Evolutionary conservation across 2,329 filamentous ascomycete species (phyloP), one percentile per base, ranked within the genome.

Genomic region (Venturia effusa): DNA sequence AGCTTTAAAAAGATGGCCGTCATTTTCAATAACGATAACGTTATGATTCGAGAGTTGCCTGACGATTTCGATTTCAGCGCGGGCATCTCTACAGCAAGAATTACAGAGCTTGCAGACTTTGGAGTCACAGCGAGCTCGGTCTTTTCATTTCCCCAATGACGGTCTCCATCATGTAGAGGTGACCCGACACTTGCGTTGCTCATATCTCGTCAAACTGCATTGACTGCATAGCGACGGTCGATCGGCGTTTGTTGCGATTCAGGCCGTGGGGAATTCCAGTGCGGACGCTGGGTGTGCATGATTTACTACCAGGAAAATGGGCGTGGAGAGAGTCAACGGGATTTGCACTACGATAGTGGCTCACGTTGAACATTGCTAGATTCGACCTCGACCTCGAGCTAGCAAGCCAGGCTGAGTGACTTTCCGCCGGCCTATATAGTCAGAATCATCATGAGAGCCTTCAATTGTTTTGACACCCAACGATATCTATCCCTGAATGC

Each of bases 1-100:
- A 74, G 73, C 43, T 81, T 78, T 66, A 81, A 89, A 71, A 90
- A 86, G 75, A 80, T 85, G 64, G 88, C 85, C 60, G 80, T 86
- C 51, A 77, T 89, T 63, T 84, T 89, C 70, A 78, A 82, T 68
- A 76, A 79, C 61, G 74, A 75, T 61, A 80, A 77, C 61, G 80
- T 86, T 62, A 79, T 81, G 67, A 83, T 89, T 72, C 83, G 84
- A 75, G 40, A 40, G 27, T 55, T 66, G 61, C 72, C 76, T 59
- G 70, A 75, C 66, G 67, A 66, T 64, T 74, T 73, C 59, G 71
- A 76, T 19, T 77, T 80, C 66, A 69, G 70, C 45, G 66, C 66
- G 39, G 70, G 32, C 27, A 60, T 64, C 19, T 32, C 54, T n/a
- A 55, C 40, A 3, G 22, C 22, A 27, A 19, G 62, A 41, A 64